Evolutionary conservation across 768 basidiomycete species (phyloP).

Genomic region (Collybia sordida): DNA sequence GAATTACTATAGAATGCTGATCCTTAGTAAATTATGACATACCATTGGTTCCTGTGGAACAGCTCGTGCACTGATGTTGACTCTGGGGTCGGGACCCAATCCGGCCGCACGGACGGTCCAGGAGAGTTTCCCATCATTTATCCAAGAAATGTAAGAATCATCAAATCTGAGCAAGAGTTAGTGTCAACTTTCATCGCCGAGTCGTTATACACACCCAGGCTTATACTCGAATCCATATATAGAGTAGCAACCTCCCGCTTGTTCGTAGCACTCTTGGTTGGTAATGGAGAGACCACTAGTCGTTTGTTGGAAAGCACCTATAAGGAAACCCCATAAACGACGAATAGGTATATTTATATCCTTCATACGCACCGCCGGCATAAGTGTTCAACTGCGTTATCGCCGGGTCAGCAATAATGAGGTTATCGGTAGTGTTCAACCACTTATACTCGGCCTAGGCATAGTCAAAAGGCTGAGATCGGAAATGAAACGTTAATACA

Average conservation of each 20-base stretch:
- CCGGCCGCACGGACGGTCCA: slow-evolving; percentile 55
- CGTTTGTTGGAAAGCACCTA: slow-evolving; percentile 69
- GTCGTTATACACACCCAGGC: slow-evolving; percentile 38
- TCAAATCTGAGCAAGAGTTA: slow-evolving; percentile 35
- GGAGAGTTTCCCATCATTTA: slow-evolving; percentile 46
- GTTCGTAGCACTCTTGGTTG: slow-evolving; percentile 66
- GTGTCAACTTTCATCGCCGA: slow-evolving; percentile 14
- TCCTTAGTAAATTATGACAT: slow-evolving; percentile 6
- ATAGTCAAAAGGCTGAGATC: slow-evolving; percentile 18
- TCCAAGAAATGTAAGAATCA: slow-evolving; percentile 61
- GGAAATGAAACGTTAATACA: slow-evolving; percentile 31
- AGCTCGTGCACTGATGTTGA: slow-evolving; percentile 56
- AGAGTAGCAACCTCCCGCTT: slow-evolving; percentile 25
- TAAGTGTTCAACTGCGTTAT: slow-evolving; percentile 54
- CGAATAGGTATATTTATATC: slow-evolving; percentile 25
- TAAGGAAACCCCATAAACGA: background rate
- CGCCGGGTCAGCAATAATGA: slow-evolving; percentile 46
- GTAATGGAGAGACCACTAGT: slow-evolving; percentile 65
- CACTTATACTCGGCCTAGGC: slow-evolving; percentile 61
- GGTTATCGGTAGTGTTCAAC: slow-evolving; percentile 49
- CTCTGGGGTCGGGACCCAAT: slow-evolving; percentile 47
- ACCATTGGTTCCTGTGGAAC: slow-evolving; percentile 77
- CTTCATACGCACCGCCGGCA: slow-evolving; percentile 58
- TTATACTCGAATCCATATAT: slow-evolving; percentile 50
- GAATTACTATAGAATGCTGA: background rate